phyloP scores from a whole-genome alignment of 2,329 filamentous ascomycete genomes.

The Verticillium tricorpus region DNA sequence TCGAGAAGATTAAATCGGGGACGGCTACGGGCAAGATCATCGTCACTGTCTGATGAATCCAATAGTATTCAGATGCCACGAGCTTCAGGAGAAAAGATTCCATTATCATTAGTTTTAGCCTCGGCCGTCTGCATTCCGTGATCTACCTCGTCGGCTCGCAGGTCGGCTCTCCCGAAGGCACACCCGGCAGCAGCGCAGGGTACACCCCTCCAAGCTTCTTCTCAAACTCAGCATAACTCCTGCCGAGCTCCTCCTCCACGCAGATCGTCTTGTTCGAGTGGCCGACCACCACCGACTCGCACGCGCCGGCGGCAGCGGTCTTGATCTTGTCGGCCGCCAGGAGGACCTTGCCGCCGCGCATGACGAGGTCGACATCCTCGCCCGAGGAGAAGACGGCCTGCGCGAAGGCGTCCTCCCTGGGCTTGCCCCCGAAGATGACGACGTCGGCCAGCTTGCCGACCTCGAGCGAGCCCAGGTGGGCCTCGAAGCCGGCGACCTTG shows the following conservation, averaged over 20 bases:
- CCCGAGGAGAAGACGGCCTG: slow-evolving; percentile 16
- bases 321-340: slow-evolving; percentile 12
- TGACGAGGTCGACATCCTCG: slow-evolving; percentile 20
- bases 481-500: slow-evolving; percentile 30
- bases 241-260: slow-evolving; percentile 18
- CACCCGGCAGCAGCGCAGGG: slow-evolving; percentile 12
- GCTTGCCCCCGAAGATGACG: slow-evolving; percentile 29
- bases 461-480: slow-evolving; percentile 33
- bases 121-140: too few species aligned
- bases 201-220: slow-evolving; percentile 16
- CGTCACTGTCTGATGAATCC: slow-evolving; percentile 13
- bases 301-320: slow-evolving; percentile 8
- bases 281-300: slow-evolving; percentile 16
- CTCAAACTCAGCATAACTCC: slow-evolving; percentile 15
- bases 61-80: too few species aligned
- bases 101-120: too few species aligned
- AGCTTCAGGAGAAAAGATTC: too few species aligned
- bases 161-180: slow-evolving; percentile 15
- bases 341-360: slow-evolving; percentile 19
- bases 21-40: slow-evolving; percentile 60
- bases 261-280: slow-evolving; percentile 14
- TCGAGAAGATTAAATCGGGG: slow-evolving; percentile 52
- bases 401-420: slow-evolving; percentile 10
- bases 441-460: slow-evolving; percentile 38
- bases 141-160: slow-evolving; percentile 15